phyloP scores from a whole-genome alignment of 176 grass and related monocot species.

The Bonia amplexicaulis region DNA sequence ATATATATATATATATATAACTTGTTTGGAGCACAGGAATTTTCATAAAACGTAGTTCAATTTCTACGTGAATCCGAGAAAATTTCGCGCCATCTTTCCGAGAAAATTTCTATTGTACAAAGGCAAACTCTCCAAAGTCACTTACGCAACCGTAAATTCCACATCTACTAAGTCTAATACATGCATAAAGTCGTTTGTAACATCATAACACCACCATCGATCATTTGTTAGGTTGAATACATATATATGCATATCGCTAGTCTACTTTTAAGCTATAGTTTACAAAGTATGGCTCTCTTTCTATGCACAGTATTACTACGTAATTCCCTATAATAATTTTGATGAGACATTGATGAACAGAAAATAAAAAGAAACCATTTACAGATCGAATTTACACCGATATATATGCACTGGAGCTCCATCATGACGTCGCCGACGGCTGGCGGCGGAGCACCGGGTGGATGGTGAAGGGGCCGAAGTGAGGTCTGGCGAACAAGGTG shows the following conservation, averaged over 20 bases:
- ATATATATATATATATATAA: too few relatives aligned
- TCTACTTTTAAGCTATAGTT: neutral
- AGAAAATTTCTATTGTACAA: constrained; percentile 14
- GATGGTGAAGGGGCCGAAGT: constrained; percentile 14
- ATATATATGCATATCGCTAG: neutral
- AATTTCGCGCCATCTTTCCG: neutral
- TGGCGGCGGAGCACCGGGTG: constrained; percentile 27
- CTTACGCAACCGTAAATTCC: constrained; percentile 16
- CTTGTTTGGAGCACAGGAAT: neutral
- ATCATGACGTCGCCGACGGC: constrained; percentile 30
- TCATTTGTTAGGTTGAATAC: neutral
- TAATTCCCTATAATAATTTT: neutral
- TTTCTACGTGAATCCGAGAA: neutral
- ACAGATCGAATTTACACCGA: neutral
- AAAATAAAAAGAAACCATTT: neutral
- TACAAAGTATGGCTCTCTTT: neutral
- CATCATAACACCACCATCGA: neutral
- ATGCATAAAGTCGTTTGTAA: neutral
- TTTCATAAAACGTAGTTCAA: neutral
- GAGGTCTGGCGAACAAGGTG: constrained; percentile 26
- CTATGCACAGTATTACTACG: neutral
- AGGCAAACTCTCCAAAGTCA: constrained; percentile 22
- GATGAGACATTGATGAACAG: neutral
- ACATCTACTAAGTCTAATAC: neutral
- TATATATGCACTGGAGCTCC: neutral